Conservation (phyloP, 768 basidiomycete species). For the Tulasnella sp. region DNA sequence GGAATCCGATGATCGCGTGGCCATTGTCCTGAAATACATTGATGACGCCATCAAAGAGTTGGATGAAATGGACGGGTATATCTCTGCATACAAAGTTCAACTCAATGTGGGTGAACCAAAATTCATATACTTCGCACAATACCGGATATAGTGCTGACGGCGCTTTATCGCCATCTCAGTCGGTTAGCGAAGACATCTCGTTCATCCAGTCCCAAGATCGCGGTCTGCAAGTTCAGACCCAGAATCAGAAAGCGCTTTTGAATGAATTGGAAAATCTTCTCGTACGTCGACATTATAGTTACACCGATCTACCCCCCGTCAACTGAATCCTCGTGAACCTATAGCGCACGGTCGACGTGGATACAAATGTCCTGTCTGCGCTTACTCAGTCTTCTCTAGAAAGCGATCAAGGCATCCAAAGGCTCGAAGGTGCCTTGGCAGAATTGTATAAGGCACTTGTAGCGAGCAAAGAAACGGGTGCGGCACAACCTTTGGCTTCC, state of each 20-base stretch:
- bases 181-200: slow-evolving; percentile 88
- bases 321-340: not conserved
- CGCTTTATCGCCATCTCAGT: slow-evolving; percentile 39
- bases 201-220: slow-evolving; percentile 96
- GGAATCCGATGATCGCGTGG: slow-evolving; percentile 89
- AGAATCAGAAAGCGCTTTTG: slow-evolving; percentile 83
- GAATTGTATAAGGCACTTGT: slow-evolving; percentile 93
- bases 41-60: slow-evolving; percentile 85
- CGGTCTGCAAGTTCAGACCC: slow-evolving; percentile 93
- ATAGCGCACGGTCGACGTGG: slow-evolving; percentile 93
- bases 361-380: slow-evolving; percentile 59
- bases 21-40: slow-evolving; percentile 74
- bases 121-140: not conserved
- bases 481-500: slow-evolving; percentile 17
- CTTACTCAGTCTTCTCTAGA: slow-evolving; percentile 88
- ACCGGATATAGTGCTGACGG: not conserved
- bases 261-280: slow-evolving; percentile 81
- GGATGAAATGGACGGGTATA: slow-evolving; percentile 79
- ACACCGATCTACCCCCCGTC: not conserved
- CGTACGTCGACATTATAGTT: slow-evolving; percentile 38
- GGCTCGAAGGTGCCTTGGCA: slow-evolving; percentile 72
- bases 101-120: slow-evolving; percentile 61
- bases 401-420: slow-evolving; percentile 62
- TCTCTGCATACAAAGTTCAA: slow-evolving; percentile 94
- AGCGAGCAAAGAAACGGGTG: slow-evolving; percentile 82